Percentiles rank a stretch among this genome's conserved stretches.
Evolutionary conservation across 441 rosid species (phyloP).

Genomic region (Bocquillonia castaneifolia): DNA sequence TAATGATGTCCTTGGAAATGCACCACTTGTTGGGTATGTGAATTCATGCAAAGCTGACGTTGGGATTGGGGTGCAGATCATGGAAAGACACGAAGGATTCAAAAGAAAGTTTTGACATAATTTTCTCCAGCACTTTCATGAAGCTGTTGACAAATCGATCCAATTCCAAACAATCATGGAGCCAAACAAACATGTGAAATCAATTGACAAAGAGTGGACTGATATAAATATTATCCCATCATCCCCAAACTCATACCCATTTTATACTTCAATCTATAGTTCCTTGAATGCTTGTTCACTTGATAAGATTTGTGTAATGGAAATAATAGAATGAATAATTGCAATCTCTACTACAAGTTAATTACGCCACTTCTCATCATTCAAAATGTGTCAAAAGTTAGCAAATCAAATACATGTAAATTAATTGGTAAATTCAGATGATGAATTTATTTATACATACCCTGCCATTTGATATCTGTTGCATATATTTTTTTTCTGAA

Average conservation of each 20-base stretch:
- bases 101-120: too few species aligned
- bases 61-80: conserved; percentile 55
- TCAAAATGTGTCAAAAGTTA: too few species aligned
- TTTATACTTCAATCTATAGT: conserved; percentile 49
- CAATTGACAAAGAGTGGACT: conserved; percentile 61
- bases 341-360: too few species aligned
- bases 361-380: too few species aligned
- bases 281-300: conserved; percentile 41
- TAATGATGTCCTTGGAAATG: conserved; percentile 25
- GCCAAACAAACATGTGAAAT: conserved; percentile 43
- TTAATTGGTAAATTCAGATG: too few species aligned
- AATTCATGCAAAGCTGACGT: conserved; percentile 42
- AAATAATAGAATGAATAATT: conserved; percentile 43
- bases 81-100: conserved; percentile 11
- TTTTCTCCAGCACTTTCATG: conserved; percentile 41
- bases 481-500: too few species aligned
- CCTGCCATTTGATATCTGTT: too few species aligned
- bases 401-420: too few species aligned
- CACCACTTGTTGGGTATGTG: conserved; percentile 48
- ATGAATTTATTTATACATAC: too few species aligned
- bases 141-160: conserved; percentile 45
- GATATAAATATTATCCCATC: conserved; percentile 51
- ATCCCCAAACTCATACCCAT: conserved; percentile 53
- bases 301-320: conserved; percentile 55
- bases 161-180: conserved; percentile 37